phyloP scores from a whole-genome alignment of 768 basidiomycete species.

The Termitomyces sp. region DNA sequence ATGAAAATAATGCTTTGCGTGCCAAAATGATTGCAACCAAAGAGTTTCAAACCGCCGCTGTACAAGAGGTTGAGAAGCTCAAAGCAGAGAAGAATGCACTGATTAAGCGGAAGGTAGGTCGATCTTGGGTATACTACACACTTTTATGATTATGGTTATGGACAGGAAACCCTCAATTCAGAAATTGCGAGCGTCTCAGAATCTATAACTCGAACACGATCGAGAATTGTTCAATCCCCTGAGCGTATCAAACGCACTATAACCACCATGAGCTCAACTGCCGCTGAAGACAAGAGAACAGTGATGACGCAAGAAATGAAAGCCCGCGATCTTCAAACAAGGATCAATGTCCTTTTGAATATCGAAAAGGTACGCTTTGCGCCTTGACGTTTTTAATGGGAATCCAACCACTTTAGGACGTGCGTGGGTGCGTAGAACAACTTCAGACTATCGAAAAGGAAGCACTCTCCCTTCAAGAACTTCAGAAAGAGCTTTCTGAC shows the following conservation, averaged over 20 bases:
- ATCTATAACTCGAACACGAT: constrained; percentile 54
- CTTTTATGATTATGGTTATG: background rate
- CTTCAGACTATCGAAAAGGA: constrained; percentile 73
- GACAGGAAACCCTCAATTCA: constrained; percentile 53
- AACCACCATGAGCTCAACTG: constrained; percentile 60
- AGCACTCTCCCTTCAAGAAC: constrained; percentile 49
- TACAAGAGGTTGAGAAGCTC: constrained; percentile 62
- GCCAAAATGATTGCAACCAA: constrained; percentile 67
- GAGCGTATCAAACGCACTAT: constrained; percentile 86
- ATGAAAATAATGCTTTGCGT: constrained; percentile 56
- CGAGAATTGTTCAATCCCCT: constrained; percentile 86
- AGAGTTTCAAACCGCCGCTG: constrained; percentile 49
- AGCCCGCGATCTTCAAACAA: constrained; percentile 69
- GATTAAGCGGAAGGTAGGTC: constrained; percentile 55
- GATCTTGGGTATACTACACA: background rate
- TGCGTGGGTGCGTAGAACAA: constrained; percentile 67
- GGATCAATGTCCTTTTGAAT: constrained; percentile 61
- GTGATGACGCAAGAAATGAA: constrained; percentile 65
- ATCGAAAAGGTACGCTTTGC: constrained; percentile 63
- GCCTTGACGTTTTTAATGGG: background rate
- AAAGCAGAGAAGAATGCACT: constrained; percentile 66
- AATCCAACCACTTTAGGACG: constrained; percentile 41
- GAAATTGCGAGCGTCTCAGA: constrained; percentile 58
- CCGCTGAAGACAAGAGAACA: constrained; percentile 64
- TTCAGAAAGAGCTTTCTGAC: constrained; percentile 64